phyloP scores from a whole-genome alignment of 352 stramenopile genomes.

The Elongisporangium undulatum region DNA sequence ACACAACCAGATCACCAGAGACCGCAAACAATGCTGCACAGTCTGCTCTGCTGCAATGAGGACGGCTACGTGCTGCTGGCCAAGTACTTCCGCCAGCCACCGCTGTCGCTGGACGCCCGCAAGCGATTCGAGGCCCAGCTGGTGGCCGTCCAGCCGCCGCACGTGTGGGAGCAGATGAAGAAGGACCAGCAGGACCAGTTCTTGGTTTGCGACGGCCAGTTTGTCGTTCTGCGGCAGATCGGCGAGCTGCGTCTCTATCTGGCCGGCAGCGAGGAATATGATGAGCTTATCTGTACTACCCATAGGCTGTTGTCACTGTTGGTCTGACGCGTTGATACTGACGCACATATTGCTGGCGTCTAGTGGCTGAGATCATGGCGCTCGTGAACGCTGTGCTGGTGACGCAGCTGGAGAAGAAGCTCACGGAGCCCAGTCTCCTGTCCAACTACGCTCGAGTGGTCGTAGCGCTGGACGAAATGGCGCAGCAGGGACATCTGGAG shows the following conservation, averaged over 20 bases:
- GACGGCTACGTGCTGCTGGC: slow-evolving; percentile 63
- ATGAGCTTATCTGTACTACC: slow-evolving; percentile 65
- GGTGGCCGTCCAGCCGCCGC: slow-evolving; percentile 31
- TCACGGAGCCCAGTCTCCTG: slow-evolving; percentile 49
- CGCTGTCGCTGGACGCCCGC: slow-evolving; percentile 34
- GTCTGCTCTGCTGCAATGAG: slow-evolving; percentile 58
- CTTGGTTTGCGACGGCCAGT: slow-evolving; percentile 49
- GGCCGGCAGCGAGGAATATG: slow-evolving; percentile 56
- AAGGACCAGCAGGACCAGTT: slow-evolving; percentile 26
- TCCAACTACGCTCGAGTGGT: slow-evolving; percentile 64
- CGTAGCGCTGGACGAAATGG: slow-evolving; percentile 61
- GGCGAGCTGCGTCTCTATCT: slow-evolving; percentile 62
- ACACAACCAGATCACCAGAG: not conserved
- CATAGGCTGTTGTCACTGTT: slow-evolving; percentile 1
- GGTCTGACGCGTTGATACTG: not conserved
- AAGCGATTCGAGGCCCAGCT: slow-evolving; percentile 47
- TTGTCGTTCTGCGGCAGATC: slow-evolving; percentile 49
- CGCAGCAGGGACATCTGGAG: slow-evolving; percentile 55
- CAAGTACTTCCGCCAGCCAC: slow-evolving; percentile 49
- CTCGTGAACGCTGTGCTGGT: slow-evolving; percentile 41
- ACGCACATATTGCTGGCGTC: not conserved
- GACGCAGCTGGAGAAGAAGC: slow-evolving; percentile 67
- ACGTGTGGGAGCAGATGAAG: slow-evolving; percentile 25
- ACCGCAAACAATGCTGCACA: slow-evolving; percentile 47
- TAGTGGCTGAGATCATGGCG: slow-evolving; percentile 57